Evolutionary conservation across 768 basidiomycete genomes (phyloP).

Genomic region (Leccinum barrowsii): DNA sequence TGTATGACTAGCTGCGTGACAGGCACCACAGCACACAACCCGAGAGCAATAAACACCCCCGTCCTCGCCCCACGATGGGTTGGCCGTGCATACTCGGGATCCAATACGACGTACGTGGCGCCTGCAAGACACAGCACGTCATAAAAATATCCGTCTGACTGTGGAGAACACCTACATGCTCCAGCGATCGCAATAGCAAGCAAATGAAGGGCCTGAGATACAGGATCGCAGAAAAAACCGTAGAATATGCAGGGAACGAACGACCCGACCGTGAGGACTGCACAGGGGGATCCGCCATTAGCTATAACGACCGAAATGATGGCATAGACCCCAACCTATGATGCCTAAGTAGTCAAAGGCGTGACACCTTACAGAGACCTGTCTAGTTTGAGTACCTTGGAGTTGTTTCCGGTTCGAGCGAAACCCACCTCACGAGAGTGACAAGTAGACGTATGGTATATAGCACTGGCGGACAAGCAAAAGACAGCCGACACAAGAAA

Average conservation of each 20-base stretch:
- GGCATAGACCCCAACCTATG: slow-evolving; percentile 41
- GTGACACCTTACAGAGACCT: slow-evolving; percentile 62
- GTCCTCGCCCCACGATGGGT: slow-evolving; percentile 76
- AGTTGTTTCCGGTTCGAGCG: neutral
- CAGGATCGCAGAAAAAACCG: slow-evolving; percentile 66
- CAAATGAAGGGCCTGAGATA: slow-evolving; percentile 54
- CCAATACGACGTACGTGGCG: slow-evolving; percentile 72
- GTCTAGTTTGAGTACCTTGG: slow-evolving; percentile 3
- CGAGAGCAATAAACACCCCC: slow-evolving; percentile 73
- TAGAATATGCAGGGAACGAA: slow-evolving; percentile 77
- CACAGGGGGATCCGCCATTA: slow-evolving; percentile 6
- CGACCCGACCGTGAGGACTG: slow-evolving; percentile 71
- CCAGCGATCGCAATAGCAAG: slow-evolving; percentile 50
- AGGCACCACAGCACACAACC: slow-evolving; percentile 65
- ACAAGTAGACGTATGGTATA: slow-evolving; percentile 69
- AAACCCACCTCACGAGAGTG: slow-evolving; percentile 65
- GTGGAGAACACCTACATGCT: slow-evolving; percentile 44
- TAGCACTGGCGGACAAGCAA: slow-evolving; percentile 68
- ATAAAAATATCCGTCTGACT: neutral
- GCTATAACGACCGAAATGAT: slow-evolving; percentile 1
- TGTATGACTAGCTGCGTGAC: slow-evolving; percentile 57
- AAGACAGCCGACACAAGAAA: slow-evolving; percentile 72
- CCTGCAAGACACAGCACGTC: slow-evolving; percentile 35
- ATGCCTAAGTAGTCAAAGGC: slow-evolving; percentile 81
- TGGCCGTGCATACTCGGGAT: slow-evolving; percentile 74